Base-by-base conservation (phyloP, 1,284 basidiomycete genomes). In the Fomitiporia mediterranea region DNA sequence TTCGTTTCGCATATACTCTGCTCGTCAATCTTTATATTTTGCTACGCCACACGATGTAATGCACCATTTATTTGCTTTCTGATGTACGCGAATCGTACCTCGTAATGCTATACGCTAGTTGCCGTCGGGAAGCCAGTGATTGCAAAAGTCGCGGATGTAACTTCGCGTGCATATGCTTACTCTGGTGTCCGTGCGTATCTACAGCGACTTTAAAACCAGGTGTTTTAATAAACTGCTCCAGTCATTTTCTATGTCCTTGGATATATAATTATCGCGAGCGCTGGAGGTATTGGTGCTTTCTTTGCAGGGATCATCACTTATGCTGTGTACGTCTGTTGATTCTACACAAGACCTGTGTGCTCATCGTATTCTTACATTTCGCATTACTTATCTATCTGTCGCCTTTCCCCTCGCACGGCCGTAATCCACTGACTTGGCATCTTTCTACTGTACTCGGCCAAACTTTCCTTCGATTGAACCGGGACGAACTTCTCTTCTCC, bases 101-200 rank as follows among this genome's bases (percentile, higher is more conserved):
- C 21, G 35, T 52, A 7, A 37, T 38, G n/a, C 37, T 39, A 13
- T 2, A 23, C 27, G 13, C 6, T 43, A 74, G 71, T 83, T 58
- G 83, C 83, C 21, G 77, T 84, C 44, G 81, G 87, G 35, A 92
- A 92, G 70, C 90, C 90, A 1, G 78, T 90, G 44, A 84, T 90
- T 63, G 90, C 89, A 2, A 91, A 91, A 69, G 69, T 91, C 34
- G 81, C 88, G 1, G 89, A 93, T 65, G 80, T 88, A 15, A 73
- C 74, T 11, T 81, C 80, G 11, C 74, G 82, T 61, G 79, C 76
- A 30, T 70, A 66, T n/a, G 77, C 88, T 0, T 89, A 85, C 64
- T 69, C 81, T 43, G 65, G 80, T 44, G 82, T 88, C 51, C 70
- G 83, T 86, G 63, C 74, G 82, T 80, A n/a, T 27, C 9, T 25